Base-by-base conservation (phyloP, 306 rosid genomes). In the Medicago arabica region DNA sequence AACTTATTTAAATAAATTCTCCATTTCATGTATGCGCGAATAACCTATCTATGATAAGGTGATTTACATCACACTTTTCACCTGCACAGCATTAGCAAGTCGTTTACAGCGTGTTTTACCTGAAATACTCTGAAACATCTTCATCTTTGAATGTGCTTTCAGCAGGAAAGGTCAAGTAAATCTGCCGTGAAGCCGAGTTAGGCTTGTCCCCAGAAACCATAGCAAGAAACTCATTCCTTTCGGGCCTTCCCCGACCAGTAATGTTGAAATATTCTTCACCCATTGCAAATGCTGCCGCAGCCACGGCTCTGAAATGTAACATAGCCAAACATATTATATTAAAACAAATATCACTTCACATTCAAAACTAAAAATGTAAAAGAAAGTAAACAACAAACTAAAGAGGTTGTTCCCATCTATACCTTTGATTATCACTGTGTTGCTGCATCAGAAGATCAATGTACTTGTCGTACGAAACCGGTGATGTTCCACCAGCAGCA, bases 121-220 rank as follows among this genome's bases (percentile, higher is more conserved):
- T 92, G 81, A 94, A 94, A 82, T 94, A 94, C 61, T 92, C 98
- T 0, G 98, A 94, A 84, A 94, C 98, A 67, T 94, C 97, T 76
- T 95, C 98, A 72, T 95, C 98, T 72, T 89, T 95, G 80, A 95
- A 95, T 11, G 95, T 90, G 85, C 98, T 95, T 78, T 95, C 98
- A 2, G 98, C 98, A 28, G 98, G 98, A 76, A 95, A 95, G 8
- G 98, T 95, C 73, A 95, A 78, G 77, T 95, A 95, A 75, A 95
- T 95, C 88, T 95, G 98, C 67, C 97, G 87, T 6, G 98, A 90
- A 1, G 98, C 97, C 1, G 97, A 90, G 81, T 89, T 92, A 23
- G 85, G 76, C 75, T 89, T 95, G 11, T 92, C 98, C 0, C 82
- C 85, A 0, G 93, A 84, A 65, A 88, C 69, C 85, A 89, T 75